Evolutionary conservation across 768 basidiomycete genomes (phyloP), one percentile per base, ranked within the genome.

Genomic region (Hypholoma sublateritium): DNA sequence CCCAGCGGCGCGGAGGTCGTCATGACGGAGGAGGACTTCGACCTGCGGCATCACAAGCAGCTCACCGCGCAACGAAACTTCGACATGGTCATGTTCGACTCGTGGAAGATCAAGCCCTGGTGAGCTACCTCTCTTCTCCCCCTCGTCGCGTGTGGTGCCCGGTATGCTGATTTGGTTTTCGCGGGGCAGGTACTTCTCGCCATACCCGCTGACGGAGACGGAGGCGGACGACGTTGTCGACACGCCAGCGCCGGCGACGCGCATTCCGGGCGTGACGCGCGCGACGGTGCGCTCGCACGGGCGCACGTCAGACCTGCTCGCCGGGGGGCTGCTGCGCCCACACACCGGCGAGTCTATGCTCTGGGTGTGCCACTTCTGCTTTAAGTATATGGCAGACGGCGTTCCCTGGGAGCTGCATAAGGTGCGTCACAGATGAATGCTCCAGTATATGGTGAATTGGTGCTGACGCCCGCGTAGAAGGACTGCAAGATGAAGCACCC

Each of bases 301-400:
- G 5, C 84, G 91, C 32, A 90, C 89, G 1, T 86, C 86, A 9
- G 90, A 93, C 60, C 66, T 92, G 22, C 71, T 91, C 16, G 84
- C 84, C 0, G 86, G 88, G 32, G 84, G 86, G 5, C 68, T 88
- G 51, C 75, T 77, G 32, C 76, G 84, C 19, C 73, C 76, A 16
- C 72, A 77, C 46, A 69, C 67, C 16, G 79, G 74, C 3, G 85
- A 85, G 59, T 72, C 83, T 16, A 72, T 75, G 32, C 71, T 95
- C 17, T 95, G 87, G 83, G 92, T 95, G 5, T 96, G 94, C 68
- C 89, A 95, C 62, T 82, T 85, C 59, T 99, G 96, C 74, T 97
- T 98, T 86, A 98, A 97, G 74, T 99, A 99, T 68, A 93, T 95
- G 88, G 77, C 85, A 2, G 88, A 93, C 45, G 82, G 84, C 14